These are phyloP conservation scores for Tylopilus plumbeoviolaceoides DNA, from an alignment of 768 basidiomycete species.

Conservation along the genomic window DNA sequence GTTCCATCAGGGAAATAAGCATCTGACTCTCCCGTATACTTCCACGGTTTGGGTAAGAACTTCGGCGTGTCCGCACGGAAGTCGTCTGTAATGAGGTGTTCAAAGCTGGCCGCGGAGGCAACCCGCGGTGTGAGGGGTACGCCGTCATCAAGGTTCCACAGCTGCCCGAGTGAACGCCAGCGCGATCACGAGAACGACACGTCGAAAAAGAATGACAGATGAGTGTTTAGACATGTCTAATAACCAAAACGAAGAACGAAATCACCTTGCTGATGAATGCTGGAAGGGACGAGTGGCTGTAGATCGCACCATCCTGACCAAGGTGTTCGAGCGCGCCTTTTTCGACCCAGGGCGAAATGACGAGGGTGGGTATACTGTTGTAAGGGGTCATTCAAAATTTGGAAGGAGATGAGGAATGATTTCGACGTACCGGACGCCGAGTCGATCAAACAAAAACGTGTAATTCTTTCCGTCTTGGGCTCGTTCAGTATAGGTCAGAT, in stretches of 20 bases:
- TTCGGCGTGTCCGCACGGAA: conserved; percentile 17
- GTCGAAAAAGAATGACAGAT: not conserved
- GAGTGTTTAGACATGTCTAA: not conserved
- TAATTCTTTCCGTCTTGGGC: conserved; percentile 18
- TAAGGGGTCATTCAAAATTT: not conserved
- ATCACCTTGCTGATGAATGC: conserved; percentile 21
- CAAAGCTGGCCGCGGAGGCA: conserved; percentile 19
- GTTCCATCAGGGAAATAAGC: not conserved
- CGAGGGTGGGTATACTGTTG: conserved; percentile 18
- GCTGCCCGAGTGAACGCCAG: not conserved
- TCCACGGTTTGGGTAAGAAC: conserved; percentile 20
- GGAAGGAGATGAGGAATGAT: not conserved
- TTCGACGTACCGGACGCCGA: conserved; percentile 20
- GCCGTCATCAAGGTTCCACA: conserved; percentile 25
- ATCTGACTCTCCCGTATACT: not conserved
- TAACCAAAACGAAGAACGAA: not conserved
- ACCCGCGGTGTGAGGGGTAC: conserved; percentile 20
- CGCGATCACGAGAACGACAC: not conserved
- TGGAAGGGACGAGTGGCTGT: conserved; percentile 23
- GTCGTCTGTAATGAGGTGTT: conserved; percentile 21
- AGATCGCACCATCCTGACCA: conserved; percentile 5
- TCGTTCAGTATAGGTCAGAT: conserved; percentile 20
- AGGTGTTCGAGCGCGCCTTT: conserved; percentile 16
- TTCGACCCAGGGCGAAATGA: conserved; percentile 24
- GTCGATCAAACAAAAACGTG: conserved; percentile 22